Conservation (phyloP, 1,139 yeast genomes). For the Torulaspora pretoriensis region DNA sequence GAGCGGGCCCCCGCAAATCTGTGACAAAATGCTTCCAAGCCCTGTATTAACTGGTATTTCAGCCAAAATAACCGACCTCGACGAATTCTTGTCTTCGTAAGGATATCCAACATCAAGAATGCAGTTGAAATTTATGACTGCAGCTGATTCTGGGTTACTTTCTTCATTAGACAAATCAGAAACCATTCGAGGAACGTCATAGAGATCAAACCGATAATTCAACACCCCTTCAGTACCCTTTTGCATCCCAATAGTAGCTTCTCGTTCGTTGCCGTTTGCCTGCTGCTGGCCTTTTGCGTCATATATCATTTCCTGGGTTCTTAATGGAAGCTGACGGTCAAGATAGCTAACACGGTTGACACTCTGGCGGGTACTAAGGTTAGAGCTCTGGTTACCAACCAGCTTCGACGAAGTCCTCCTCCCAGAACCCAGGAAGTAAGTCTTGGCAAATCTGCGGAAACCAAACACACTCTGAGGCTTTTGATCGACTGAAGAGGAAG, state of each 20-base stretch:
- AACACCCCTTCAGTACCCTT: slow-evolving; percentile 8
- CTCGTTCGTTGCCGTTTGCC: not conserved
- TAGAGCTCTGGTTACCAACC: not conserved
- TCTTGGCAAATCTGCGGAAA: slow-evolving; percentile 29
- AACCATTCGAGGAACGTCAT: slow-evolving; percentile 13
- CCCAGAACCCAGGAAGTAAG: slow-evolving; percentile 17
- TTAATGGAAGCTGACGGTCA: not conserved
- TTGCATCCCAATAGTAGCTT: slow-evolving; percentile 2
- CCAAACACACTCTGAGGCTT: slow-evolving; percentile 28
- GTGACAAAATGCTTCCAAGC: slow-evolving; percentile 49
- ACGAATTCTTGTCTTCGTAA: slow-evolving; percentile 3
- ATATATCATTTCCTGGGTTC: not conserved
- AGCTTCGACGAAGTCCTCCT: slow-evolving; percentile 1
- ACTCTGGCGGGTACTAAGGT: not conserved
- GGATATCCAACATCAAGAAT: slow-evolving; percentile 16
- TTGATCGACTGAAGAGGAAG: slow-evolving; percentile 12
- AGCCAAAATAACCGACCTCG: slow-evolving; percentile 35
- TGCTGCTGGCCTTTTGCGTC: slow-evolving; percentile 1
- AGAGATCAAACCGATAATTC: slow-evolving; percentile 12
- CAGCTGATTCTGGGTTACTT: slow-evolving; percentile 4
- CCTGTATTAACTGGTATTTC: slow-evolving; percentile 45
- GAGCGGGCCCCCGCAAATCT: slow-evolving; percentile 71
- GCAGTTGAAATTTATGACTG: slow-evolving; percentile 2
- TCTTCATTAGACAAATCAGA: slow-evolving; percentile 15
- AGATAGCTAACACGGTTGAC: not conserved